Conservation (phyloP, 345 rosid genomes). For the Acer saccharum region DNA sequence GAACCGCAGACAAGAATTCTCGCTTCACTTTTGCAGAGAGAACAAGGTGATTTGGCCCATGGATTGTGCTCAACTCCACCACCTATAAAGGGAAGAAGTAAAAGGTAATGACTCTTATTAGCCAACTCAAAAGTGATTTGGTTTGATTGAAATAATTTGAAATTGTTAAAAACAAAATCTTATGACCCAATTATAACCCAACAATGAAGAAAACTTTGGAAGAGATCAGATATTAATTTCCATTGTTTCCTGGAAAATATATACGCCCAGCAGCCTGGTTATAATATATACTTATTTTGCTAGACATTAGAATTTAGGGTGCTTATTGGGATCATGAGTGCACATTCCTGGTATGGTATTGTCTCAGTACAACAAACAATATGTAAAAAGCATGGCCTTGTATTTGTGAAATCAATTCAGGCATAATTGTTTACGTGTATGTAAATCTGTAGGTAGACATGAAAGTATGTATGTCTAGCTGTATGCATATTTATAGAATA, state of each 20-base stretch:
- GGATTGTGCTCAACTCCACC: conserved; percentile 65
- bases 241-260: neutral
- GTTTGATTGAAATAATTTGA: neutral
- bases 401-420: neutral
- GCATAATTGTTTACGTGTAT: neutral
- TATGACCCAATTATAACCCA: neutral
- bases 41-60: conserved; percentile 67
- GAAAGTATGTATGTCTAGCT: neutral
- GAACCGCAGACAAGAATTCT: conserved; percentile 68
- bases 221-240: neutral
- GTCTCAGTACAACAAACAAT: neutral
- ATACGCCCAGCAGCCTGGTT: neutral
- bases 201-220: neutral
- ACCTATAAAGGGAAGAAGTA: conserved; percentile 46
- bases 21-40: conserved; percentile 62
- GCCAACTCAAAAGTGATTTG: neutral
- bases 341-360: too few species aligned
- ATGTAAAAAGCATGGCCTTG: neutral
- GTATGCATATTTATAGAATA: neutral
- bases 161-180: neutral
- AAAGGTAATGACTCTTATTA: neutral
- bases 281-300: neutral
- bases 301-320: neutral
- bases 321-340: neutral
- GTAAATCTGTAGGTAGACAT: neutral